Evolutionary conservation across 2,329 filamentous ascomycete genomes (phyloP), one percentile per base, ranked within the genome.

Genomic region (Penicillium sp.): DNA sequence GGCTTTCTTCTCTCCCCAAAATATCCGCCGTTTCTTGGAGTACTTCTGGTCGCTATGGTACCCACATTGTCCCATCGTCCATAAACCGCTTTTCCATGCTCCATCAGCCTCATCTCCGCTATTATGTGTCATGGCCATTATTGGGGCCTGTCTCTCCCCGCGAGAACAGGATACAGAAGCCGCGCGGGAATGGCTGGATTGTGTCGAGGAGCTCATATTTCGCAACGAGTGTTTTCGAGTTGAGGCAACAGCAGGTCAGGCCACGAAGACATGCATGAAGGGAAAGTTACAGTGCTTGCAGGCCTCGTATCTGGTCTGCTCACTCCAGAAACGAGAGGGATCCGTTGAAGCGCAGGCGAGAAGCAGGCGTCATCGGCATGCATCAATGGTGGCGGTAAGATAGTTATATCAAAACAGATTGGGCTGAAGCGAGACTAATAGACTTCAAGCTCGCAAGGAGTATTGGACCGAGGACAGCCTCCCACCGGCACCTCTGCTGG

Each of bases 31-130:
- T 39, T 69, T 67, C 35, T 50, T 73, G 6, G 62, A 61, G 13
- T 61, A 66, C n/a, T 73, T 70, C 55, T 72, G 70, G 70, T 63
- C 63, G 2, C 46, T 65, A 4, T 73, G 70, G 70, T 69, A 73
- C 36, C 70, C 70, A 4, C 69, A 69, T 47, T 70, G 69, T 36
- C 70, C 69, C 2, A 70, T 72, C 10, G 60, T 71, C 6, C 70
- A 73, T 46, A 66, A 59, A 22, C 69, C 70, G 2, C 63, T 63
- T 0, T 73, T 73, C 24, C 41, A 68, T 44, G 39, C 60, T 0
- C 44, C 60, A 5, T 54, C 54, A 2, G 63, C 65, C 5, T 59
- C 59, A 6, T 9, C 59, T 3, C 51, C 56, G 2, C 52, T 73
- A 19, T 43, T 73, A 11, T 68, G 64, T 39, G 64, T 69, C 1